phyloP scores from a whole-genome alignment of 2,329 filamentous ascomycete genomes.

The Alternaria sp. region DNA sequence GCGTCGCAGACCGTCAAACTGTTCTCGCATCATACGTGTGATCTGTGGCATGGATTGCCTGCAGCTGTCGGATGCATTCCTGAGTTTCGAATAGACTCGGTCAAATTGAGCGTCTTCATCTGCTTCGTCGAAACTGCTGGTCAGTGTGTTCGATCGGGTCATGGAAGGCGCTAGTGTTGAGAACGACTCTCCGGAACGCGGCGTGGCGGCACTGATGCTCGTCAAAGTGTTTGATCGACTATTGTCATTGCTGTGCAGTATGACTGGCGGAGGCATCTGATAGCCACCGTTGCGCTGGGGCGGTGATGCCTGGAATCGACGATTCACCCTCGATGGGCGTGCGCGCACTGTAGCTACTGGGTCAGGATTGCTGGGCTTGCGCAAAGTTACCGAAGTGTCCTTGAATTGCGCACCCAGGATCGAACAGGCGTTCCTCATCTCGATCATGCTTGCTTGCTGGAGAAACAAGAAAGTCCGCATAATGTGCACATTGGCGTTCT shows the following conservation, averaged over 20 bases:
- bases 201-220: conserved; percentile 64
- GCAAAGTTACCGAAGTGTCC: conserved; percentile 27
- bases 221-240: conserved; percentile 62
- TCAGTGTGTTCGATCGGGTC: conserved; percentile 56
- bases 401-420: conserved; percentile 55
- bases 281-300: conserved; percentile 41
- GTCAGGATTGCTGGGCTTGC: conserved; percentile 30
- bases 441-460: conserved; percentile 64
- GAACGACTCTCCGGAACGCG: conserved; percentile 84
- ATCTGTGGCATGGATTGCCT: conserved; percentile 70
- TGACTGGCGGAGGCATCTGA: conserved; percentile 47
- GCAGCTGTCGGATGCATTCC: conserved; percentile 75
- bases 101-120: conserved; percentile 86
- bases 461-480: conserved; percentile 65
- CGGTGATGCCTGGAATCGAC: conserved; percentile 42
- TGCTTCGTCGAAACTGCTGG: conserved; percentile 66
- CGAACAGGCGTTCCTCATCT: conserved; percentile 65
- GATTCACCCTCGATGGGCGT: conserved; percentile 33
- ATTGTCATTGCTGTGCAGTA: conserved; percentile 54
- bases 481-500: conserved; percentile 62
- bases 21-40: conserved; percentile 33
- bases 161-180: conserved; percentile 60
- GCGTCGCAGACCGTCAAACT: conserved; percentile 36
- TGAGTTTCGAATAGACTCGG: conserved; percentile 77
- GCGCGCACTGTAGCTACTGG: conserved; percentile 36